Percentiles rank a stretch among this genome's conserved stretches.
Conservation (phyloP, 1,284 basidiomycete species). For the Rhodotorula mucilaginosa region DNA sequence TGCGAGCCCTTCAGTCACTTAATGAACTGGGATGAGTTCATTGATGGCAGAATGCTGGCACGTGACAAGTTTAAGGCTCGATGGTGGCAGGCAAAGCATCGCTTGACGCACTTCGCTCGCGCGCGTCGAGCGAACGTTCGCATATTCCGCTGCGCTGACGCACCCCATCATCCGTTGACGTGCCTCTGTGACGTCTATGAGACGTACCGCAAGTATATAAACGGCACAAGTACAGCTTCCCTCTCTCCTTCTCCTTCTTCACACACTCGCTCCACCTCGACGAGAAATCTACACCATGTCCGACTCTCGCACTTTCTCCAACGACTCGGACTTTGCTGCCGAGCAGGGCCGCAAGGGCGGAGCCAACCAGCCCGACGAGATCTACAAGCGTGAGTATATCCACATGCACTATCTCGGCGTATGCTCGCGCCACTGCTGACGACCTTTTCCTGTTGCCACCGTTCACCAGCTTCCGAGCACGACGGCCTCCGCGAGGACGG, state of each 20-base stretch:
- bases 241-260: not conserved
- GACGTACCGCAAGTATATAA: not conserved
- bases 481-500: conserved; percentile 32
- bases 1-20: too few species aligned
- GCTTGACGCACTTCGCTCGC: not conserved
- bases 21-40: too few species aligned
- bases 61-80: too few species aligned
- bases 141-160: not conserved
- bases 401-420: too few species aligned
- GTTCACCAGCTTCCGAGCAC: conserved; percentile 32
- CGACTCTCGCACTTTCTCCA: conserved; percentile 4
- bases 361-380: conserved; percentile 11
- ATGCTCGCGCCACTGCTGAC: not conserved
- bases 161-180: not conserved
- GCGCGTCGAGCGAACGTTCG: not conserved
- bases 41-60: too few species aligned
- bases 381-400: conserved; percentile 19
- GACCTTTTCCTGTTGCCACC: too few species aligned
- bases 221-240: not conserved
- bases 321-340: conserved; percentile 1
- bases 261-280: not conserved
- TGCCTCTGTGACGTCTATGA: too few species aligned
- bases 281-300: not conserved
- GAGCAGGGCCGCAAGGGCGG: not conserved
- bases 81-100: too few species aligned